phyloP scores from a whole-genome alignment of 1,284 basidiomycete genomes.

The Marasmius fiardii region DNA sequence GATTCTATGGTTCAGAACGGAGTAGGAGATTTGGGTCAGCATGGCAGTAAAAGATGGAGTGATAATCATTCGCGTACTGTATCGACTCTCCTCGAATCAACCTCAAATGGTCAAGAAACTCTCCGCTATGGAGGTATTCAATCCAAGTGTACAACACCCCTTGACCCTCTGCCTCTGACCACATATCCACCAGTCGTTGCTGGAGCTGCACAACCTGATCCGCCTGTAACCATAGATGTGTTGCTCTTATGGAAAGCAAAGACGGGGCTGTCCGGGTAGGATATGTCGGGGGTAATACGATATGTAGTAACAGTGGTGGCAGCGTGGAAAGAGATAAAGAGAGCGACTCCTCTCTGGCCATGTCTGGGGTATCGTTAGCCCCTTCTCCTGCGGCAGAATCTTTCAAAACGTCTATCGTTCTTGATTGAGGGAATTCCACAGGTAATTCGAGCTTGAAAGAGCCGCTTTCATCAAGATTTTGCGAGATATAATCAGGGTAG shows the following conservation, averaged over 20 bases:
- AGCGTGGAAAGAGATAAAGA: constrained; percentile 39
- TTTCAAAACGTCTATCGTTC: constrained; percentile 30
- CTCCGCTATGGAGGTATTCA: constrained; percentile 63
- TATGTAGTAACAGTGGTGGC: constrained; percentile 58
- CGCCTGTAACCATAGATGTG: constrained; percentile 56
- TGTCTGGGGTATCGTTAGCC: background rate
- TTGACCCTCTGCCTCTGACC: constrained; percentile 61
- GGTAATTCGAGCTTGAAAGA: constrained; percentile 57
- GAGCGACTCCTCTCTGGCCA: constrained; percentile 3
- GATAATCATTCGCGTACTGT: constrained; percentile 12
- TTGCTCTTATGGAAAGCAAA: constrained; percentile 51
- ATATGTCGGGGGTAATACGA: constrained; percentile 55
- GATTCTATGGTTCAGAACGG: constrained; percentile 34
- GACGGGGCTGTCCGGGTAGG: constrained; percentile 51
- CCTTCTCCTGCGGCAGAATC: background rate
- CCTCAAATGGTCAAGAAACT: constrained; percentile 45
- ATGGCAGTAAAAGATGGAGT: background rate
- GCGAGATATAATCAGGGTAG: constrained; percentile 64
- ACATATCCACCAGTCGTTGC: constrained; percentile 44
- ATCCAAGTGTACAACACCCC: constrained; percentile 67
- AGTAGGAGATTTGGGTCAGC: background rate
- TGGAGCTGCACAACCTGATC: constrained; percentile 31
- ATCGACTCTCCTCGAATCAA: constrained; percentile 34
- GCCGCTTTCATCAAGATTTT: constrained; percentile 30
- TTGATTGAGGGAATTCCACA: constrained; percentile 49